These are phyloP conservation scores for Croton setiger DNA, from an alignment of 441 rosid genomes.

Conservation along the genomic window DNA sequence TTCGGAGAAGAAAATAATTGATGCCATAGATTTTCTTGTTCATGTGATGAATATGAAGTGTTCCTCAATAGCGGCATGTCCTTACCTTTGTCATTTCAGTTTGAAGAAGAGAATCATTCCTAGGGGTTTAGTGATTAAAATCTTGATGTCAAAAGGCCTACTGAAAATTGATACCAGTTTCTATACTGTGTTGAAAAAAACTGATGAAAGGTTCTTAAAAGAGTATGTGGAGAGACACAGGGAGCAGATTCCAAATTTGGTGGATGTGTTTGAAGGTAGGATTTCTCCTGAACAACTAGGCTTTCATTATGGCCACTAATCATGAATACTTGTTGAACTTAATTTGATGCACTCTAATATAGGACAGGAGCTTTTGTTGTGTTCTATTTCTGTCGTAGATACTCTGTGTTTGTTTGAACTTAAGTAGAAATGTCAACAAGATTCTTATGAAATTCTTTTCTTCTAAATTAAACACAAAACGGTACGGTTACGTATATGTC, in stretches of 20 bases:
- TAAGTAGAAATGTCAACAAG: too few species aligned
- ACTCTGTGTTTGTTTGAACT: too few species aligned
- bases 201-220: neutral
- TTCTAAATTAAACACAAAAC: too few species aligned
- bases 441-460: too few species aligned
- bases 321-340: too few species aligned
- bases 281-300: neutral
- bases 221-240: neutral
- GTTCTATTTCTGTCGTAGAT: too few species aligned
- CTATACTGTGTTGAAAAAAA: neutral
- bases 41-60: constrained; percentile 15
- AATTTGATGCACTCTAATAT: too few species aligned
- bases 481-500: too few species aligned
- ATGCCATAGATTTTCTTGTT: constrained; percentile 22
- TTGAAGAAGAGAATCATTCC: constrained; percentile 23
- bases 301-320: too few species aligned
- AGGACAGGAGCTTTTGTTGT: too few species aligned
- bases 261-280: neutral
- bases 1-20: constrained; percentile 20
- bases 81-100: neutral
- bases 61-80: neutral
- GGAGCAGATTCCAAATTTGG: neutral
- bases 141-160: constrained; percentile 10
- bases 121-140: constrained; percentile 4
- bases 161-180: neutral